These are phyloP conservation scores for Microdochium bolleyi DNA, from an alignment of 2,329 filamentous ascomycete species.

Conservation along the genomic window DNA sequence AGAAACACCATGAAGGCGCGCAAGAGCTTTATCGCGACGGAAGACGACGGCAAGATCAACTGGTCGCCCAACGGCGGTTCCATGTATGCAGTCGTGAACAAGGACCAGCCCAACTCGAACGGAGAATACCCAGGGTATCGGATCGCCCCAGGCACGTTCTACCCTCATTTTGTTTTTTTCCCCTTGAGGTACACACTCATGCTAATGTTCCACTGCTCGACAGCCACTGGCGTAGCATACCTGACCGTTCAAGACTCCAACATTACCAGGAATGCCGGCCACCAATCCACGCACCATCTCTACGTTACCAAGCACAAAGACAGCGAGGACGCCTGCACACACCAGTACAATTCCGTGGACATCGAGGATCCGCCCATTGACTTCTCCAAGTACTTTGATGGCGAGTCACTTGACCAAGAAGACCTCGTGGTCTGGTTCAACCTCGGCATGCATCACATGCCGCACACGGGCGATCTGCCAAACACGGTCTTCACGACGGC, in stretches of 20 bases:
- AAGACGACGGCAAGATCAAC: conserved; percentile 34
- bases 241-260: conserved; percentile 40
- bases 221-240: conserved; percentile 24
- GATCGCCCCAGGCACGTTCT: conserved; percentile 24
- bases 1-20: conserved; percentile 45
- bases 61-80: conserved; percentile 39
- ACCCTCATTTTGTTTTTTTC: not conserved
- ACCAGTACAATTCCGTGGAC: conserved; percentile 36
- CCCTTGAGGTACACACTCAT: not conserved
- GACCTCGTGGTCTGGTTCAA: conserved; percentile 46
- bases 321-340: conserved; percentile 36
- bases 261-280: conserved; percentile 32
- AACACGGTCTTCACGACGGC: conserved; percentile 43
- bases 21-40: conserved; percentile 29
- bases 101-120: conserved; percentile 35
- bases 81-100: conserved; percentile 43
- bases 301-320: conserved; percentile 43
- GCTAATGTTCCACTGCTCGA: not conserved
- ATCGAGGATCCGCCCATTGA: conserved; percentile 38
- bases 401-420: conserved; percentile 30
- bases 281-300: conserved; percentile 42
- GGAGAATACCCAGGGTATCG: conserved; percentile 45
- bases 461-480: conserved; percentile 43
- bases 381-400: conserved; percentile 40
- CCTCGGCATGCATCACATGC: conserved; percentile 49